Conservation (phyloP, 1,139 yeast genomes). For the Suhomyces bokatorum region DNA sequence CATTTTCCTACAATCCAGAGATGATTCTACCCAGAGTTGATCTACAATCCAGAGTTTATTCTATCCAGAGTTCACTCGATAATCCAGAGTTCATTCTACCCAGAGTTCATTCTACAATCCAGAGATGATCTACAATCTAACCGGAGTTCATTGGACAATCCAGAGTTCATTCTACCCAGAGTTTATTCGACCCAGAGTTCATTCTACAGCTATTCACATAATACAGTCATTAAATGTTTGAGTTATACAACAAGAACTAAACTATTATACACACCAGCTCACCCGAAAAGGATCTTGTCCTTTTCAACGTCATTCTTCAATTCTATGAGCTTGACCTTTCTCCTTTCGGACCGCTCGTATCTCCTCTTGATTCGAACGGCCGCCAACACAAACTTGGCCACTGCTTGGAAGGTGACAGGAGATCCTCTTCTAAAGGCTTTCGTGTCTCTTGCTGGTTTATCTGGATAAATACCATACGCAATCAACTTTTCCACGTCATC, state of each 20-base stretch:
- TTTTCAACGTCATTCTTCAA: constrained; percentile 32
- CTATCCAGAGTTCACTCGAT: too few species aligned
- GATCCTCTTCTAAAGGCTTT: constrained; percentile 14
- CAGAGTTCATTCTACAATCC: too few species aligned
- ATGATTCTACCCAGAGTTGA: too few species aligned
- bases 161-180: too few species aligned
- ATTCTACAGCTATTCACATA: too few species aligned
- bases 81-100: too few species aligned
- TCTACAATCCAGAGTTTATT: too few species aligned
- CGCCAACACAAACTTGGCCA: constrained; percentile 57
- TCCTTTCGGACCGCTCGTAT: constrained; percentile 26
- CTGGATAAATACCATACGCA: constrained; percentile 54
- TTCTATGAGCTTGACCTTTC: constrained; percentile 27
- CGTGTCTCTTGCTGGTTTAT: constrained; percentile 28
- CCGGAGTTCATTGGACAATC: too few species aligned
- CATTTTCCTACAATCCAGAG: too few species aligned
- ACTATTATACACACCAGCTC: constrained; percentile 4
- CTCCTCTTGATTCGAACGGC: constrained; percentile 51
- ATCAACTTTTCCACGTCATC: constrained; percentile 47
- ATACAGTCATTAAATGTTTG: neutral
- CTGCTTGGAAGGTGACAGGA: constrained; percentile 16
- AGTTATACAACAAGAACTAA: constrained; percentile 5
- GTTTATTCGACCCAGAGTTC: too few species aligned
- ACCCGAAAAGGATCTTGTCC: constrained; percentile 11
- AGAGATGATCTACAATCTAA: too few species aligned